Base-by-base conservation (phyloP, 1,139 yeast genomes). In the Saccharomyces hybrid region DNA sequence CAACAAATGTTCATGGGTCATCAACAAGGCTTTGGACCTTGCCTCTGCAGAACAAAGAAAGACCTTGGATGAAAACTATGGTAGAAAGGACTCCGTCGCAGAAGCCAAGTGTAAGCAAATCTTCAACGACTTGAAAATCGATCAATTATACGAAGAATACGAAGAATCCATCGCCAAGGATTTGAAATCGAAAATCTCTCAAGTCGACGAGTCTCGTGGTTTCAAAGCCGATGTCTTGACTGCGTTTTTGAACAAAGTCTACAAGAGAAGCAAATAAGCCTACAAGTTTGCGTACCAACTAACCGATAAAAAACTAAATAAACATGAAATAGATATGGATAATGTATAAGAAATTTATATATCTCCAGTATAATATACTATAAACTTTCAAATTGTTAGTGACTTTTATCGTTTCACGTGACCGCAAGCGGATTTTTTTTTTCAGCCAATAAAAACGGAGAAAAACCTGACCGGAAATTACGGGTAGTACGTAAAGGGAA, bases 1-100 rank as follows among this genome's bases (percentile, higher is more conserved):
- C 74, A 95, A 95, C 81, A 95, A 95, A 75, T 95, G 99, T 74
- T 88, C 97, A 50, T 95, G 99, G 99, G 85, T 95, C 57, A 81
- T 95, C 66, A 93, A 93, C 78, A 88, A 89, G 67, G 99, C 99
- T 8, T 80, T 95, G 65, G 80, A 86, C 70, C 77, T 84, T 63
- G 95, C 83, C 53, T 78, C 82, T 34, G 81, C 89, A 51, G 95
- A 84, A 62, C 98, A 95, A 76, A 86, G 98, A 72, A 72, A 78
- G 65, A 61, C 86, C 9, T 80, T 95, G 62, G 98, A 93, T 68
- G 83, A 79, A 50, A 88, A 93, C 77, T 95, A 95, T 71, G 99
- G 99, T 63, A 78, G 81, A 67, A 91, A 90, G 75, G 83, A 87
- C 67, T 75, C 82, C 54, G 81, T 70, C 46, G 77, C 80, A 63